A percentile compares a stretch with the other conserved stretches of the same genome.
Evolutionary conservation across 805 yeast genomes (phyloP).

Genomic region (Saturnispora ahearnii): DNA sequence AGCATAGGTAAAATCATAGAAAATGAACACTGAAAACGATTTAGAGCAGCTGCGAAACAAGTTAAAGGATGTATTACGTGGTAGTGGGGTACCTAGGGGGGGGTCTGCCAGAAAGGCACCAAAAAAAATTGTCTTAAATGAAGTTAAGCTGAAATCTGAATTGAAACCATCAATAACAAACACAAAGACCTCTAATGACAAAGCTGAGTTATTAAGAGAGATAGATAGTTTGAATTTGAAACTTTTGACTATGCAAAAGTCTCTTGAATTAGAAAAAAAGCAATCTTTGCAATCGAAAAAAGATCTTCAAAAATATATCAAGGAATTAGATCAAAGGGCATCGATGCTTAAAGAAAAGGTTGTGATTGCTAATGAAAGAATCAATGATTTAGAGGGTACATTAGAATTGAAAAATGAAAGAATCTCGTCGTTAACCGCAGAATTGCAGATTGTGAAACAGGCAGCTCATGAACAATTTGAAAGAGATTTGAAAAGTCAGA

Average conservation of each 20-base stretch:
- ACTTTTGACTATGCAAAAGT: neutral
- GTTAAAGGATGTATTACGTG: constrained; percentile 73
- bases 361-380: neutral
- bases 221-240: constrained; percentile 2
- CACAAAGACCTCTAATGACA: neutral
- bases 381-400: constrained; percentile 5
- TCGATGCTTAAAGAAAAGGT: neutral
- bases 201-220: constrained; percentile 1
- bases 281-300: neutral
- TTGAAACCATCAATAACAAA: neutral
- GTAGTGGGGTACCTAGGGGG: constrained; percentile 40
- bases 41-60: constrained; percentile 27
- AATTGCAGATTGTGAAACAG: neutral
- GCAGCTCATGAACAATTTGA: neutral
- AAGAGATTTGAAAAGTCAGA: neutral
- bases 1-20: no score
- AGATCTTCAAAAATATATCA: neutral
- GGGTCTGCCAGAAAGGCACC: neutral
- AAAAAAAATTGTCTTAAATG: neutral
- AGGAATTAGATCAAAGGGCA: neutral
- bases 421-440: constrained; percentile 3
- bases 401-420: constrained; percentile 9
- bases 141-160: neutral
- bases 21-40: neutral
- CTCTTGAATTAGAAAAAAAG: neutral